Evolutionary conservation across 1,284 basidiomycete genomes (phyloP).

Genomic region (Kwoniella shivajii): DNA sequence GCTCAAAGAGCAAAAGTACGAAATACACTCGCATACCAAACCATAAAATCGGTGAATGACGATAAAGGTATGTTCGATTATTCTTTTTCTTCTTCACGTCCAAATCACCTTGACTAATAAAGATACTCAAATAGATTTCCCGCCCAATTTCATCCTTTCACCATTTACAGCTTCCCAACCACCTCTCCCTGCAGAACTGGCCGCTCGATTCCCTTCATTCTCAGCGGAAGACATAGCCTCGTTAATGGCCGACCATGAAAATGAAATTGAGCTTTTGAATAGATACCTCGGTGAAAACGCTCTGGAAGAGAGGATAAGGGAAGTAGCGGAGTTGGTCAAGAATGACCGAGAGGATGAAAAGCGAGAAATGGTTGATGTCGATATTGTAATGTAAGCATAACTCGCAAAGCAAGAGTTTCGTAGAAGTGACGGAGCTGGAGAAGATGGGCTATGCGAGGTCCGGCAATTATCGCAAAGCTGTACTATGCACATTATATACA

Average conservation of each 20-base stretch:
- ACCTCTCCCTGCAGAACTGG: conserved; percentile 38
- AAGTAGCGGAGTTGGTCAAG: conserved; percentile 36
- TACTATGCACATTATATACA: too few relatives aligned
- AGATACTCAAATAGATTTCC: conserved; percentile 21
- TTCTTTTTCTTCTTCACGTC: background rate
- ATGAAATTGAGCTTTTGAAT: conserved; percentile 40
- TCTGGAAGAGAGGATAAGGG: conserved; percentile 39
- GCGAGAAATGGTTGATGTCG: conserved; percentile 14
- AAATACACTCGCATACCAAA: conserved; percentile 40
- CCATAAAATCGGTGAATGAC: conserved; percentile 29
- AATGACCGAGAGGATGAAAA: conserved; percentile 25
- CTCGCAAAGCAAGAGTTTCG: too few relatives aligned
- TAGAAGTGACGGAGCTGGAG: too few relatives aligned
- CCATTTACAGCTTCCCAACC: conserved; percentile 40
- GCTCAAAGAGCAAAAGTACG: conserved; percentile 35
- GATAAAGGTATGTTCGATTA: conserved; percentile 18
- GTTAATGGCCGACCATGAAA: conserved; percentile 44
- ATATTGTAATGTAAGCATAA: conserved; percentile 14
- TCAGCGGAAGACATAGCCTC: conserved; percentile 37
- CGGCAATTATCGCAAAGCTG: too few relatives aligned
- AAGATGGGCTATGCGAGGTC: too few relatives aligned
- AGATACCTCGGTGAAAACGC: conserved; percentile 33
- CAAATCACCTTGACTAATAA: background rate
- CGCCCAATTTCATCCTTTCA: conserved; percentile 34
- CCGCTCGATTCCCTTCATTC: conserved; percentile 47